Evolutionary conservation across 306 rosid genomes (phyloP).

Genomic region (Cucumis cinereus): DNA sequence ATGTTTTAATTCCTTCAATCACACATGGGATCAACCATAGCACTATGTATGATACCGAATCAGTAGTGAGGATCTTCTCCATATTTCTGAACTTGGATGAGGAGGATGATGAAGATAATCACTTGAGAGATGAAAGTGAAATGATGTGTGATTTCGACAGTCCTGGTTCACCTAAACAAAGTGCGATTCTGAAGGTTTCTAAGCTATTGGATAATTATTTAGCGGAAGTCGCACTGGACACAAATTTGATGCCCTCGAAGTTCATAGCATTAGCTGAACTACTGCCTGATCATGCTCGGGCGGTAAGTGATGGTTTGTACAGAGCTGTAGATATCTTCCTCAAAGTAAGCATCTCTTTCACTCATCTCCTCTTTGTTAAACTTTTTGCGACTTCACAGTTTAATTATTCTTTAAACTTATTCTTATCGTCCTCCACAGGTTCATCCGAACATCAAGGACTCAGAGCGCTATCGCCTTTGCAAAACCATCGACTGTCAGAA

Average conservation of each 20-base stretch:
- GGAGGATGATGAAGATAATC: constrained; percentile 61
- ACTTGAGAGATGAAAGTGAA: constrained; percentile 64
- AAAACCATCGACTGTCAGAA: constrained; percentile 88
- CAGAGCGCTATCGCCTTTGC: constrained; percentile 73
- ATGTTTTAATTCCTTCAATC: constrained; percentile 66
- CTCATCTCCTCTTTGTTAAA: neutral
- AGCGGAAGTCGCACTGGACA: constrained; percentile 83
- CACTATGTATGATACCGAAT: constrained; percentile 67
- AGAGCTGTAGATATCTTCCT: constrained; percentile 91
- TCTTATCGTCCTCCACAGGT: constrained; percentile 30
- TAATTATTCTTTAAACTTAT: neutral
- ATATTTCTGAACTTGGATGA: constrained; percentile 78
- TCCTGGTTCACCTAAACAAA: constrained; percentile 94
- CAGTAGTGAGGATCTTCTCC: constrained; percentile 74
- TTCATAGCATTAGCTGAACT: constrained; percentile 73
- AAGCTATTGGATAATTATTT: constrained; percentile 75
- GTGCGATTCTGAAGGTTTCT: constrained; percentile 84
- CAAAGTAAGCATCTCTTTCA: constrained; percentile 39
- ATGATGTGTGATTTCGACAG: constrained; percentile 81
- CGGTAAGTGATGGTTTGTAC: constrained; percentile 76
- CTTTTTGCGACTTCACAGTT: too few relatives aligned
- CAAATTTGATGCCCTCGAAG: constrained; percentile 62
- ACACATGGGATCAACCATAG: constrained; percentile 45
- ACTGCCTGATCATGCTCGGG: constrained; percentile 91
- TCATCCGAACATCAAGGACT: constrained; percentile 89